phyloP scores from a whole-genome alignment of 2,329 filamentous ascomycete species.

The Microdochium bolleyi region DNA sequence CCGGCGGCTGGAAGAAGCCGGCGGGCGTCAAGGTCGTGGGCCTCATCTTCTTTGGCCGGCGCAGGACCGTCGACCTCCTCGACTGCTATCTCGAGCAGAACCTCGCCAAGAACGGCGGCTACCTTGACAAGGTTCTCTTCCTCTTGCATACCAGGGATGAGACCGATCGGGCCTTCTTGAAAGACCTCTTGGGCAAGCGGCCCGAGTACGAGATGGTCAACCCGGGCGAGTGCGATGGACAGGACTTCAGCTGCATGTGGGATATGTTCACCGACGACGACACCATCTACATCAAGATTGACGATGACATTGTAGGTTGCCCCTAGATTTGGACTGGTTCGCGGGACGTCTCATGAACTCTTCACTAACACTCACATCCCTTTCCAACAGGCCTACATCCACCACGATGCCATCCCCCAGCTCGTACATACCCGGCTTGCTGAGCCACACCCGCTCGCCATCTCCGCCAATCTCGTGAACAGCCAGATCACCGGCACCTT shows the following conservation, averaged over 20 bases:
- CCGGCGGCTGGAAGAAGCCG: slow-evolving; percentile 19
- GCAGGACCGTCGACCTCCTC: slow-evolving; percentile 32
- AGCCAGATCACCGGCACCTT: slow-evolving; percentile 44
- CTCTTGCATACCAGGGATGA: slow-evolving; percentile 29
- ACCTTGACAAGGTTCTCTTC: slow-evolving; percentile 36
- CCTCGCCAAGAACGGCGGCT: slow-evolving; percentile 32
- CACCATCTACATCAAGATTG: slow-evolving; percentile 33
- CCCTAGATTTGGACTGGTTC: not conserved
- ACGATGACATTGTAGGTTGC: slow-evolving; percentile 33
- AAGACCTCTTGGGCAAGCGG: not conserved
- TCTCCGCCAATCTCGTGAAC: slow-evolving; percentile 50
- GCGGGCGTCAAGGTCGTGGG: slow-evolving; percentile 27
- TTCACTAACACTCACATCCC: too few relatives aligned
- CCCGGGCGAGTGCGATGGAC: slow-evolving; percentile 25
- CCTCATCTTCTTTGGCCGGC: slow-evolving; percentile 37
- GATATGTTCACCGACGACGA: slow-evolving; percentile 19
- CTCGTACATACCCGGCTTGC: slow-evolving; percentile 43
- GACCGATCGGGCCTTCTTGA: slow-evolving; percentile 27
- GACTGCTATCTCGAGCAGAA: slow-evolving; percentile 38
- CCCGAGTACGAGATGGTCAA: slow-evolving; percentile 4
- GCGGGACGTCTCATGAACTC: too few relatives aligned
- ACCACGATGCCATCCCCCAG: slow-evolving; percentile 36
- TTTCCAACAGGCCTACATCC: slow-evolving; percentile 14
- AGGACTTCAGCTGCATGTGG: slow-evolving; percentile 24
- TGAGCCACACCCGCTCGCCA: slow-evolving; percentile 39